Conservation (phyloP, 768 basidiomycete species). For the Kwoniella newhampshirensis region DNA sequence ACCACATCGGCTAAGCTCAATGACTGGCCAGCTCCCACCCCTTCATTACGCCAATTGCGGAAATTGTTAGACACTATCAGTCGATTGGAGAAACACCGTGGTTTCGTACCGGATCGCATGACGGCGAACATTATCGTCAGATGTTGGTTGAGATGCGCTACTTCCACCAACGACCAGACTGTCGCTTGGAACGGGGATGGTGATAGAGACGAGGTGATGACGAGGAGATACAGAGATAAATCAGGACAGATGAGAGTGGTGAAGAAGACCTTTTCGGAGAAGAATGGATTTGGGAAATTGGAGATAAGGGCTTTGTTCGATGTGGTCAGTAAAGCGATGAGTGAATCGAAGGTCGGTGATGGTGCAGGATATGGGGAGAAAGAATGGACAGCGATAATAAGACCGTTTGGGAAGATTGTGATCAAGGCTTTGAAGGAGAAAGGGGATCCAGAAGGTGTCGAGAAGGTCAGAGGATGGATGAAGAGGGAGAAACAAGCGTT, state of each 20-base stretch:
- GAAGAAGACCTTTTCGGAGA: conserved; percentile 42
- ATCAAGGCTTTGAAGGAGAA: conserved; percentile 64
- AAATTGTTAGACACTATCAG: conserved; percentile 57
- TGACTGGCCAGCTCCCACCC: conserved; percentile 2
- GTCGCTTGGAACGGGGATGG: background rate
- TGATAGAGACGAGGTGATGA: background rate
- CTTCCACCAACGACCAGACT: background rate
- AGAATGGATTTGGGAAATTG: conserved; percentile 56
- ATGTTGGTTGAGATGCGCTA: conserved; percentile 61
- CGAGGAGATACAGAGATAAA: conserved; percentile 1
- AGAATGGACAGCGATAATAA: conserved; percentile 58
- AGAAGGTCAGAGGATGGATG: conserved; percentile 34
- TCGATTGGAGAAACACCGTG: conserved; percentile 49
- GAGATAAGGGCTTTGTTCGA: conserved; percentile 66
- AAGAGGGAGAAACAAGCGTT: conserved; percentile 19
- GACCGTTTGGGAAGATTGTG: conserved; percentile 72
- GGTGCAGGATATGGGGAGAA: background rate
- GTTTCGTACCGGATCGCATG: conserved; percentile 65
- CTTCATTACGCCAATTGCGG: conserved; percentile 23
- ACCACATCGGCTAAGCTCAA: background rate
- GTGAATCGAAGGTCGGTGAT: conserved; percentile 28
- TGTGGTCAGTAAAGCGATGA: conserved; percentile 63
- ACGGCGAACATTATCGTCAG: conserved; percentile 71
- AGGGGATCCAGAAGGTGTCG: conserved; percentile 59
- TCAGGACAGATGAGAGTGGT: background rate